Conservation (phyloP, 2,329 filamentous ascomycete species). For the Catunica adiposa region DNA sequence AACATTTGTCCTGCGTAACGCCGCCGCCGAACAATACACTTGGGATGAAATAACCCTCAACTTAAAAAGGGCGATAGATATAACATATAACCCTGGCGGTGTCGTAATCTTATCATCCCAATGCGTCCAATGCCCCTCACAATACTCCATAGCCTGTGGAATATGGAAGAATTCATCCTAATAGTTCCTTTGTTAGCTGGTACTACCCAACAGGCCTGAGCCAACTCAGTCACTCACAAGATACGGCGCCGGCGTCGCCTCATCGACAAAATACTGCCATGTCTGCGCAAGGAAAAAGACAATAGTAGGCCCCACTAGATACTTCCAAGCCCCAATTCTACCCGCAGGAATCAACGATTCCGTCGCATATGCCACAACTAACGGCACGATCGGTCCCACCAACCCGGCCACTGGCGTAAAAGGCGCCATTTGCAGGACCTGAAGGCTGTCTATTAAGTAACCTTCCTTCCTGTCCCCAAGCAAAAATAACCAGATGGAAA, state of each 20-base stretch:
- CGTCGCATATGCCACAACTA: no score
- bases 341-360: no score
- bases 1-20: slow-evolving; percentile 34
- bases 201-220: background rate
- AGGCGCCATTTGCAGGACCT: no score
- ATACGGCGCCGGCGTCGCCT: slow-evolving; percentile 32
- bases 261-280: slow-evolving; percentile 27
- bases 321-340: no score
- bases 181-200: background rate
- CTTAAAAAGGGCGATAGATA: slow-evolving; percentile 19
- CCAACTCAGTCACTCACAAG: slow-evolving; percentile 25
- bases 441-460: no score
- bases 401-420: no score
- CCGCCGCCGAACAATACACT: slow-evolving; percentile 24
- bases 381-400: background rate
- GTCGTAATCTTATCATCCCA: slow-evolving; percentile 99
- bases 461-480: no score
- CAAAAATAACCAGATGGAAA: no score
- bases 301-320: background rate
- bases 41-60: background rate
- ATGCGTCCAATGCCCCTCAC: slow-evolving; percentile 50
- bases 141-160: slow-evolving; percentile 80
- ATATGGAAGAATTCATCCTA: slow-evolving; percentile 83
- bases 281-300: slow-evolving; percentile 20
- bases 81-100: slow-evolving; percentile 61